phyloP scores from a whole-genome alignment of 1,284 basidiomycete genomes.

The Mycena sp. region DNA sequence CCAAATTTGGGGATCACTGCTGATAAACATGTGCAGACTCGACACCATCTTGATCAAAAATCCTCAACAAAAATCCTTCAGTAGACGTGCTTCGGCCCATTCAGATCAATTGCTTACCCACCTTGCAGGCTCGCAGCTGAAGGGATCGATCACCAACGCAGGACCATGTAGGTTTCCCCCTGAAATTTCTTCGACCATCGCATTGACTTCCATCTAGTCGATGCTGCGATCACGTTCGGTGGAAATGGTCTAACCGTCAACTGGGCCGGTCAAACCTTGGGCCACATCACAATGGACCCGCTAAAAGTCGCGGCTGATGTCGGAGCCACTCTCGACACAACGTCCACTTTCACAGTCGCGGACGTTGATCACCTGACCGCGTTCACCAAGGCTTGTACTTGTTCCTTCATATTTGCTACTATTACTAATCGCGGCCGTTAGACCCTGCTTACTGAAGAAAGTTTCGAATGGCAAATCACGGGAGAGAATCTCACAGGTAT shows the following conservation, averaged over 20 bases:
- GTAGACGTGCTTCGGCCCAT: slow-evolving; percentile 41
- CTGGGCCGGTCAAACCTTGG: slow-evolving; percentile 70
- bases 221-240: slow-evolving; percentile 75
- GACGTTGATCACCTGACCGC: slow-evolving; percentile 68
- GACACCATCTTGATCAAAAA: slow-evolving; percentile 67
- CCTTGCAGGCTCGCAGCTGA: slow-evolving; percentile 61
- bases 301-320: slow-evolving; percentile 66
- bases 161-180: slow-evolving; percentile 68
- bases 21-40: slow-evolving; percentile 48
- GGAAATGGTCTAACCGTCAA: slow-evolving; percentile 66
- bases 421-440: slow-evolving; percentile 31
- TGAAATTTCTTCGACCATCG: slow-evolving; percentile 32
- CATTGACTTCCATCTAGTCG: slow-evolving; percentile 54
- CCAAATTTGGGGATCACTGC: too few relatives aligned
- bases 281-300: slow-evolving; percentile 71
- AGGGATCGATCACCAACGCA: slow-evolving; percentile 76
- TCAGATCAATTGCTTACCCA: not conserved
- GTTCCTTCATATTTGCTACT: not conserved
- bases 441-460: slow-evolving; percentile 70
- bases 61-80: slow-evolving; percentile 67
- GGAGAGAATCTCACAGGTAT: slow-evolving; percentile 72
- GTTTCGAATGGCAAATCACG: slow-evolving; percentile 80
- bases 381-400: slow-evolving; percentile 65
- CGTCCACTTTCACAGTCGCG: slow-evolving; percentile 68
- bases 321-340: slow-evolving; percentile 67